phyloP scores from a whole-genome alignment of 192 early-diverging fungal species.

The Endogone sp. region DNA sequence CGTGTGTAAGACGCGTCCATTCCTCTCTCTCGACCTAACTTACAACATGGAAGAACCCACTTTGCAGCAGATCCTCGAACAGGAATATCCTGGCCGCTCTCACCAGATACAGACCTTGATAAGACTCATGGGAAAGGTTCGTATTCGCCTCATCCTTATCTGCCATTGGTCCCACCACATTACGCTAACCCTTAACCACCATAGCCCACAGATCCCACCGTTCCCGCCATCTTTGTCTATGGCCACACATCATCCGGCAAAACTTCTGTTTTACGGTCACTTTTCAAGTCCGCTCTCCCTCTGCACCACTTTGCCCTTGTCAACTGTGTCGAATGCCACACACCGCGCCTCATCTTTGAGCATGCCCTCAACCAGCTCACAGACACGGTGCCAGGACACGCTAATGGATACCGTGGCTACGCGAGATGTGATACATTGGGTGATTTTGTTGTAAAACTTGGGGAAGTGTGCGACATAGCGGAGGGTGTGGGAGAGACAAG shows the following conservation, averaged over 20 bases:
- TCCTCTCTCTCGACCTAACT: background rate
- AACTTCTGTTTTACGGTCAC: constrained; percentile 32
- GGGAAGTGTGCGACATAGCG: constrained; percentile 8
- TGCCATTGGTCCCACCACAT: background rate
- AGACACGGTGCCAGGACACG: constrained; percentile 37
- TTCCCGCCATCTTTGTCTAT: constrained; percentile 41
- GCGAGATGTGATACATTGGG: constrained; percentile 62
- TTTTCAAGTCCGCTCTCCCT: constrained; percentile 11
- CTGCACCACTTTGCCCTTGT: constrained; percentile 47
- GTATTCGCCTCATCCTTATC: background rate
- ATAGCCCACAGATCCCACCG: constrained; percentile 27
- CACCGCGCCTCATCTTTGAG: constrained; percentile 76
- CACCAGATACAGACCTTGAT: constrained; percentile 40
- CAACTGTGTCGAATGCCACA: constrained; percentile 74
- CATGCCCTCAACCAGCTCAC: constrained; percentile 64
- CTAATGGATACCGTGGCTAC: constrained; percentile 42
- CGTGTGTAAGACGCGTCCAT: too few relatives aligned
- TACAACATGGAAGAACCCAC: background rate
- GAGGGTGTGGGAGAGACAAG: constrained; percentile 1
- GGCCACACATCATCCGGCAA: constrained; percentile 49
- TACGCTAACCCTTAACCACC: background rate
- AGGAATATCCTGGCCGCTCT: constrained; percentile 35
- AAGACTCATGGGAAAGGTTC: constrained; percentile 40
- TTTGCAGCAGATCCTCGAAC: constrained; percentile 14
- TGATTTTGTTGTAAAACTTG: constrained; percentile 60